phyloP scores from a whole-genome alignment of 2,329 filamentous ascomycete species.

The Xylariales sp. region DNA sequence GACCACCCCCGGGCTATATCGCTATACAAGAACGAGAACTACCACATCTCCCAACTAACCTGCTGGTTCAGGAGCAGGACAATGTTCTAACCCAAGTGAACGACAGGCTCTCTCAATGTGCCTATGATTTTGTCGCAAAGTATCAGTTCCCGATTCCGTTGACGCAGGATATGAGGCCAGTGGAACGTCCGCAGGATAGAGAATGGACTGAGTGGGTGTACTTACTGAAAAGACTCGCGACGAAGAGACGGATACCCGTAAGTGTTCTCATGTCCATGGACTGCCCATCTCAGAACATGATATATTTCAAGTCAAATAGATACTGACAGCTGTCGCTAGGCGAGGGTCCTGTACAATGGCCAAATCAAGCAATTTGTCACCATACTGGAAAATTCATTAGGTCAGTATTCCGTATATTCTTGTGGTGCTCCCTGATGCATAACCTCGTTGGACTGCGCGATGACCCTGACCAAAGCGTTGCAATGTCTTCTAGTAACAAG shows the following conservation, averaged over 20 bases:
- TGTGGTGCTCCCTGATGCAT: neutral
- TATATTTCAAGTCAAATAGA: neutral
- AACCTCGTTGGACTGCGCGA: no score
- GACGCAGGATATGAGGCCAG: slow-evolving; percentile 48
- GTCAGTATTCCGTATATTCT: slow-evolving; percentile 44
- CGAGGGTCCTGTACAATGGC: slow-evolving; percentile 78
- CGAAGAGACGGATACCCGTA: slow-evolving; percentile 51
- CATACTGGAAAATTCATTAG: slow-evolving; percentile 80
- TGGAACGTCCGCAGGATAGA: slow-evolving; percentile 28
- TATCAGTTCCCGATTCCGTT: slow-evolving; percentile 87
- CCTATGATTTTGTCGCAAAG: slow-evolving; percentile 85
- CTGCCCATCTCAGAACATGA: neutral
- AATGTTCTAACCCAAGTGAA: slow-evolving; percentile 75
- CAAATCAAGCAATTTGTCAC: slow-evolving; percentile 91
- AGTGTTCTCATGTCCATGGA: neutral
- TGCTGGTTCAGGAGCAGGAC: slow-evolving; percentile 81
- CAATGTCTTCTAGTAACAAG: no score
- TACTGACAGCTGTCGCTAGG: slow-evolving; percentile 24
- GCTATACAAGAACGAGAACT: slow-evolving; percentile 76
- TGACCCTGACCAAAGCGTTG: no score
- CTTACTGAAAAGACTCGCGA: slow-evolving; percentile 77
- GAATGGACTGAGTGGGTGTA: slow-evolving; percentile 95
- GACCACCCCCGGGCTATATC: slow-evolving; percentile 65
- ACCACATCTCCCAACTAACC: slow-evolving; percentile 75
- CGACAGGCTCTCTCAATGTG: slow-evolving; percentile 78